These are phyloP conservation scores for Solanum commersonii DNA, from an alignment of 257 asterid genomes.

Conservation along the genomic window DNA sequence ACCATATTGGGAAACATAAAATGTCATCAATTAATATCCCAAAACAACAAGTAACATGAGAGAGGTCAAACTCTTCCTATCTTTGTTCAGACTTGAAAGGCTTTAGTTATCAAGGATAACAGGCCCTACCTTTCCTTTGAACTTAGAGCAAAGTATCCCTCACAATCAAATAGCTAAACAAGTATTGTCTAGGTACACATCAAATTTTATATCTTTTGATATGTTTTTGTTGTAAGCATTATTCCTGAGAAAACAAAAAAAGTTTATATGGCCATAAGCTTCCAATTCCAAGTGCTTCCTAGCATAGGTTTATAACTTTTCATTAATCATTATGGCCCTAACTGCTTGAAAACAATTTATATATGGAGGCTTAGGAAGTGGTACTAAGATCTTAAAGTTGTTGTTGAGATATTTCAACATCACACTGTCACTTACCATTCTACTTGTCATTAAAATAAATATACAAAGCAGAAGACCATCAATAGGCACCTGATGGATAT, in stretches of 20 bases:
- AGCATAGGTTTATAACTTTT: not conserved
- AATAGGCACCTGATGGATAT: not conserved
- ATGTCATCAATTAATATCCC: not conserved
- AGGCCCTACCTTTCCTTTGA: not conserved
- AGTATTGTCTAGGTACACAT: not conserved
- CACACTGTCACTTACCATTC: not conserved
- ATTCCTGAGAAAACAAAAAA: slow-evolving; percentile 15
- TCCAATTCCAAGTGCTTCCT: not conserved
- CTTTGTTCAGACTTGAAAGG: not conserved
- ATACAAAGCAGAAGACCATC: not conserved
- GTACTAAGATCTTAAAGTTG: not conserved
- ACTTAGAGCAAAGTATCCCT: not conserved
- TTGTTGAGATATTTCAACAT: not conserved
- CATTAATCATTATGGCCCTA: not conserved
- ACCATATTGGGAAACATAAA: not conserved
- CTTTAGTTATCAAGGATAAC: not conserved
- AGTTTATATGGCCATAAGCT: not conserved
- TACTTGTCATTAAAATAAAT: not conserved
- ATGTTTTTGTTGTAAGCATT: slow-evolving; percentile 5
- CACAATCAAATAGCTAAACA: not conserved
- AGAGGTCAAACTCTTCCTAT: not conserved
- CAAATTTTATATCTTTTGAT: not conserved
- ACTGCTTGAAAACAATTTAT: not conserved
- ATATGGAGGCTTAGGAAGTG: not conserved
- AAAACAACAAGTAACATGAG: not conserved